Evolutionary conservation across 2,329 filamentous ascomycete species (phyloP).

Genomic region (Colletotrichum sp.): DNA sequence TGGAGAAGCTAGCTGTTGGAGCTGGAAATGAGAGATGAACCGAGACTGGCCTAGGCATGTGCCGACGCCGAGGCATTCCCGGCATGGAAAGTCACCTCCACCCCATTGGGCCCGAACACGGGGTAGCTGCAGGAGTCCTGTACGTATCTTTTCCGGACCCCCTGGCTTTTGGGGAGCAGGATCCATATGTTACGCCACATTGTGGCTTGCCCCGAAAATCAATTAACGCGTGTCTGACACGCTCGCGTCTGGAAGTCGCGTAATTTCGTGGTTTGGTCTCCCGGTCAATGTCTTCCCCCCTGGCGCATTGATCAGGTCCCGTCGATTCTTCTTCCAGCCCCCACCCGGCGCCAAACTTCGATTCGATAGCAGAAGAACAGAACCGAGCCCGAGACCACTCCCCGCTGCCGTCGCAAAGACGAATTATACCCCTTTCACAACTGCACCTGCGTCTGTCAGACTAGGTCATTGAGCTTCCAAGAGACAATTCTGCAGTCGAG

Average conservation of each 20-base stretch:
- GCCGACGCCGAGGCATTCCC: slow-evolving; percentile 30
- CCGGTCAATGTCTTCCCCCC: slow-evolving; percentile 25
- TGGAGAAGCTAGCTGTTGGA: not conserved
- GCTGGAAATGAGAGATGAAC: slow-evolving; percentile 7
- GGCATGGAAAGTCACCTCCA: slow-evolving; percentile 12
- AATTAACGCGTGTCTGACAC: slow-evolving; percentile 15
- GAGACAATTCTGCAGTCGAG: not conserved
- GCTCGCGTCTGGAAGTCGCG: slow-evolving; percentile 25
- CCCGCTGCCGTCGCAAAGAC: not conserved
- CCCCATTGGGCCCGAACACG: slow-evolving; percentile 15
- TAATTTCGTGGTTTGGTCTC: slow-evolving; percentile 4
- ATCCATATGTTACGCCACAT: not conserved
- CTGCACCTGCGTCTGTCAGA: not conserved
- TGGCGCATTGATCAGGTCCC: slow-evolving; percentile 22
- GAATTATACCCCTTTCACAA: not conserved
- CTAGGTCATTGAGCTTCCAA: not conserved
- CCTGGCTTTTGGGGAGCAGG: not conserved
- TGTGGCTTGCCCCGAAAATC: not conserved
- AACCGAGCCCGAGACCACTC: not conserved
- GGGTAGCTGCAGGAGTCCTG: slow-evolving; percentile 1
- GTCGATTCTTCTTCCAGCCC: slow-evolving; percentile 28
- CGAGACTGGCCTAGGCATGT: slow-evolving; percentile 28
- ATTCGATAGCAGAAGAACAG: slow-evolving; percentile 7
- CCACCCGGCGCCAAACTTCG: slow-evolving; percentile 19
- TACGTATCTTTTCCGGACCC: not conserved